Conservation (phyloP, 495 filamentous ascomycete genomes). For the Hypomontagnella submonticulosa region DNA sequence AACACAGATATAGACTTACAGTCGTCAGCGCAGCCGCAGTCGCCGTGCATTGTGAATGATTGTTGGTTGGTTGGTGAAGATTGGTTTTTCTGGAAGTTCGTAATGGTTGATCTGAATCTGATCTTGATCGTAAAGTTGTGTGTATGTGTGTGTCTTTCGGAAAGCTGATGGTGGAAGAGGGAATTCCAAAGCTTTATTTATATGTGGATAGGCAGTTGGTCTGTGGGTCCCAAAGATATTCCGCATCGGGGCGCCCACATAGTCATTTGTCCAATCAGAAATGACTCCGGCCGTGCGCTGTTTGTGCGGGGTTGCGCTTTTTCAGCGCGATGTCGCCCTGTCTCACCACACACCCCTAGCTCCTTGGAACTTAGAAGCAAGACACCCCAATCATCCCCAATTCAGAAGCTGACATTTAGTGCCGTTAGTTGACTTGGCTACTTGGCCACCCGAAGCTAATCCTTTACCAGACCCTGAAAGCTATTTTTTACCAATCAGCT, state of each 20-base stretch:
- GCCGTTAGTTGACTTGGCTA: background rate
- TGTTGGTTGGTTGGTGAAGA: slow-evolving; percentile 22
- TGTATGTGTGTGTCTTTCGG: slow-evolving; percentile 21
- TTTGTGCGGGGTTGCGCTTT: slow-evolving; percentile 52
- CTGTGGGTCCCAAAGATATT: slow-evolving; percentile 14
- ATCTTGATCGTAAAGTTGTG: slow-evolving; percentile 5
- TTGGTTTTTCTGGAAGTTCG: slow-evolving; percentile 31
- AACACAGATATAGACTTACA: slow-evolving; percentile 50
- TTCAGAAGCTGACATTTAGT: slow-evolving; percentile 24
- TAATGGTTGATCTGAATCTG: slow-evolving; percentile 25
- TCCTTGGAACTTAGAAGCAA: background rate
- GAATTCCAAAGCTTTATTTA: slow-evolving; percentile 24
- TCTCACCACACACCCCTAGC: slow-evolving; percentile 35
- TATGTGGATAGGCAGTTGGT: slow-evolving; percentile 40
- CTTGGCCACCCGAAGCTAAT: background rate
- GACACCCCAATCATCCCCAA: background rate
- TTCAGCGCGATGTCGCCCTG: slow-evolving; percentile 45
- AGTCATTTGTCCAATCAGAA: slow-evolving; percentile 19
- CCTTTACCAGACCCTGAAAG: background rate
- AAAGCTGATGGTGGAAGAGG: slow-evolving; percentile 24
- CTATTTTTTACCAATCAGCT: slow-evolving; percentile 11
- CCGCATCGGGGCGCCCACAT: slow-evolving; percentile 25
- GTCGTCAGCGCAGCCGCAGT: slow-evolving; percentile 60
- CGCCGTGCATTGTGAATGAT: slow-evolving; percentile 58
- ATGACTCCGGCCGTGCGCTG: slow-evolving; percentile 35